A percentile compares a stretch with the other conserved stretches of the same genome.
phyloP scores from a whole-genome alignment of 2,329 filamentous ascomycete species.

The Hymenoscyphus infarciens region DNA sequence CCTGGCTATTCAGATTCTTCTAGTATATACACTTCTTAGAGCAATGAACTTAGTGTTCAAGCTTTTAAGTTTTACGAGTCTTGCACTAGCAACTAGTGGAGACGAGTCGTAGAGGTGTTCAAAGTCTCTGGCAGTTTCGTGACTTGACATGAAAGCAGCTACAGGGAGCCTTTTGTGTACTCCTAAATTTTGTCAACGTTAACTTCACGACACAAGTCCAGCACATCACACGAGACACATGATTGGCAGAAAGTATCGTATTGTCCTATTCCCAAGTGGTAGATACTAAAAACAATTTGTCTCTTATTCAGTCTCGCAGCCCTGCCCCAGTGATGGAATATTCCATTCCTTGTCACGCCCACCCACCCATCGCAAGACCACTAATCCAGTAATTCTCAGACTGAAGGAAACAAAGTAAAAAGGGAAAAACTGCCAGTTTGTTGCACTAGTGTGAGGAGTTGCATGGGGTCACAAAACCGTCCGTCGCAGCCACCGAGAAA shows the following conservation, averaged over 20 bases:
- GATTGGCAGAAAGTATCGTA: conserved; percentile 30
- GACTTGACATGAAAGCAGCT: no score
- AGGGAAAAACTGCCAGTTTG: conserved; percentile 22
- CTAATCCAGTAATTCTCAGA: background rate
- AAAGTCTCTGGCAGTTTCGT: no score
- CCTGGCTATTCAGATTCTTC: no score
- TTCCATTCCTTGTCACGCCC: background rate
- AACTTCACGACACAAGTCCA: background rate
- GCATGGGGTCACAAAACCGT: conserved; percentile 5
- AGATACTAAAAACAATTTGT: conserved; percentile 18
- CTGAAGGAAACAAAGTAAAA: conserved; percentile 19
- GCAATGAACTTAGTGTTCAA: no score
- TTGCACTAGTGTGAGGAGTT: conserved; percentile 8
- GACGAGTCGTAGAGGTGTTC: no score
- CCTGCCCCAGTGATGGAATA: conserved; percentile 3
- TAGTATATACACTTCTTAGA: no score
- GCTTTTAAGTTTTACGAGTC: no score
- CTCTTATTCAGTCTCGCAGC: conserved; percentile 7
- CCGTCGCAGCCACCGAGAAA: conserved; percentile 9
- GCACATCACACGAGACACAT: background rate
- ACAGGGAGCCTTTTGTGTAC: no score
- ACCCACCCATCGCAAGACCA: background rate
- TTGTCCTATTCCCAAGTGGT: conserved; percentile 26
- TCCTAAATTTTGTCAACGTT: no score
- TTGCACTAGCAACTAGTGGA: no score